Percentiles rank a stretch among this genome's conserved stretches.
Evolutionary conservation across 768 basidiomycete species (phyloP).

Genomic region (Pleurotus salmoneostramineus): DNA sequence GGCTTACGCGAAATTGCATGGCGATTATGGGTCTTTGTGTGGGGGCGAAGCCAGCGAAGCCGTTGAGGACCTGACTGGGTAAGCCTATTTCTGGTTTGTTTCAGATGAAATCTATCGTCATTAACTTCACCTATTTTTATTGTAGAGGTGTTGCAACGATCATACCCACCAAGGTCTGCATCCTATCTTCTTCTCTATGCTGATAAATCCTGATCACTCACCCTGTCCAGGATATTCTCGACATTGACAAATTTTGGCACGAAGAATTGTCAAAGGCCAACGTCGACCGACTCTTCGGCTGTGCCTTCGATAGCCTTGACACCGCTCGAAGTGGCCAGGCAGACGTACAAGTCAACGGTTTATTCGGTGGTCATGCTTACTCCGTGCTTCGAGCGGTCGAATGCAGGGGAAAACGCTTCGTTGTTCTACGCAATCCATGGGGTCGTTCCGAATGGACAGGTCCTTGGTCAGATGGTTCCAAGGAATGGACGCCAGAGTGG

Average conservation of each 20-base stretch:
- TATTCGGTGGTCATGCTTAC: conserved; percentile 42
- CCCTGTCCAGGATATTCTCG: conserved; percentile 39
- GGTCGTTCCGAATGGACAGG: conserved; percentile 47
- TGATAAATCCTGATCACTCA: too few relatives aligned
- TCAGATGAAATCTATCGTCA: too few relatives aligned
- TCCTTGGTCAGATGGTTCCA: conserved; percentile 52
- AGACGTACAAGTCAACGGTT: conserved; percentile 28
- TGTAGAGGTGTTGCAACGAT: conserved; percentile 4
- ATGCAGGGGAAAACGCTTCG: conserved; percentile 43
- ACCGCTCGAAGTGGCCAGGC: conserved; percentile 20
- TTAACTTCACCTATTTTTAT: too few relatives aligned
- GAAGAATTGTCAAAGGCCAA: conserved; percentile 43
- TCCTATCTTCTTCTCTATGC: too few relatives aligned
- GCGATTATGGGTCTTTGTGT: conserved; percentile 38
- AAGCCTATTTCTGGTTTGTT: too few relatives aligned
- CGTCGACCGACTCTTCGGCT: conserved; percentile 46
- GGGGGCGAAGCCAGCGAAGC: conserved; percentile 45
- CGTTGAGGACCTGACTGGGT: conserved; percentile 57
- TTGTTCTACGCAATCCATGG: conserved; percentile 54
- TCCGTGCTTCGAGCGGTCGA: conserved; percentile 47
- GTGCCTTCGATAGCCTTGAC: conserved; percentile 33
- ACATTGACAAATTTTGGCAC: conserved; percentile 44
- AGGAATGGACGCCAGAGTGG: conserved; percentile 56
- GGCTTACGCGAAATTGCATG: conserved; percentile 55
- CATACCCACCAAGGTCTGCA: conserved; percentile 18